Percentiles rank a stretch among this genome's conserved stretches.
These are phyloP conservation scores for Tulasnella sp. DNA, from an alignment of 768 basidiomycete genomes.

Conservation along the genomic window DNA sequence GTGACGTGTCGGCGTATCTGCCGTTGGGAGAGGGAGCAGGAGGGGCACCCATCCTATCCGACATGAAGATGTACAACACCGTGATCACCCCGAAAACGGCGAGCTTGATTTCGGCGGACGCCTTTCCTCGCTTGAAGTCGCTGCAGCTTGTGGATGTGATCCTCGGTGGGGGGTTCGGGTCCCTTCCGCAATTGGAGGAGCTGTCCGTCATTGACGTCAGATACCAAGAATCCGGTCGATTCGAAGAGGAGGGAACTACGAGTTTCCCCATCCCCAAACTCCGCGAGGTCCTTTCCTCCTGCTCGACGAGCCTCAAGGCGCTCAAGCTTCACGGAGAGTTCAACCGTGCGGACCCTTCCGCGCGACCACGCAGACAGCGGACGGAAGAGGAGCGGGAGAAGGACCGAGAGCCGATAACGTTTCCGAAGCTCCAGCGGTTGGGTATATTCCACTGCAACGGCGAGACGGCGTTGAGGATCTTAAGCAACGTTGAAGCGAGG, in stretches of 20 bases:
- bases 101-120: neutral
- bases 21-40: neutral
- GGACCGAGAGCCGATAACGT: neutral
- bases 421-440: neutral
- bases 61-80: neutral
- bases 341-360: too few species aligned
- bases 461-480: neutral
- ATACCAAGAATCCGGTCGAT: neutral
- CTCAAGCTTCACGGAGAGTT: too few species aligned
- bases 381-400: neutral
- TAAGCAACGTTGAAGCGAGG: neutral
- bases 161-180: neutral
- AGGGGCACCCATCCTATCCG: neutral
- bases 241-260: too few species aligned
- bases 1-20: neutral
- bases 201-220: neutral
- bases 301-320: too few species aligned
- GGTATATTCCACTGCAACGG: neutral
- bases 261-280: too few species aligned
- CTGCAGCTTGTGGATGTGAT: neutral
- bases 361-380: too few species aligned
- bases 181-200: neutral
- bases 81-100: neutral
- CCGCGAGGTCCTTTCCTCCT: too few species aligned
- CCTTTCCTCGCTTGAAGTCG: neutral